A percentile compares a stretch with the other conserved stretches of the same genome.
phyloP scores from a whole-genome alignment of 768 basidiomycete species.

The Ephemerocybe angulata region DNA sequence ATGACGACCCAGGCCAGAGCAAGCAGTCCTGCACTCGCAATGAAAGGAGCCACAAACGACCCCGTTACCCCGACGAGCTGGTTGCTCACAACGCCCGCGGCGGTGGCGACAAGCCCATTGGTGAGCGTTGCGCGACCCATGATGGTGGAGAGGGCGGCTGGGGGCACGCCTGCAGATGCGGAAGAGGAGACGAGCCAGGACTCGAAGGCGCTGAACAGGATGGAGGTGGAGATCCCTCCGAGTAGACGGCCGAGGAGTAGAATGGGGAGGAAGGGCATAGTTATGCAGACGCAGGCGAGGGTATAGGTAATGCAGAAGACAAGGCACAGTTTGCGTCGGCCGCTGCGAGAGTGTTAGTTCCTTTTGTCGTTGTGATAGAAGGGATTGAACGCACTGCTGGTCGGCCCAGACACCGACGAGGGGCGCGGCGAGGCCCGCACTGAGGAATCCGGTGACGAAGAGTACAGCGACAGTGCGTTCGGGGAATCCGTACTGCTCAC shows the following conservation, averaged over 20 bases:
- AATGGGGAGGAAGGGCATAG: constrained; percentile 52
- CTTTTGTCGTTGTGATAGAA: background rate
- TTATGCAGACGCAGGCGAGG: constrained; percentile 55
- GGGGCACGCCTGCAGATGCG: constrained; percentile 45
- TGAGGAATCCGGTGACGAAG: constrained; percentile 75
- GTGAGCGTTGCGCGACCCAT: constrained; percentile 72
- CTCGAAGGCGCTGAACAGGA: constrained; percentile 73
- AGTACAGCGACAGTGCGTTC: constrained; percentile 64
- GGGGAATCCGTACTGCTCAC: constrained; percentile 60
- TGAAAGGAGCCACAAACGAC: constrained; percentile 61
- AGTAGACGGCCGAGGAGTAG: constrained; percentile 62
- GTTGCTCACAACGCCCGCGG: constrained; percentile 65
- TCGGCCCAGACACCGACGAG: constrained; percentile 77
- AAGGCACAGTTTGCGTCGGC: constrained; percentile 65
- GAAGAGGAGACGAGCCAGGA: constrained; percentile 72
- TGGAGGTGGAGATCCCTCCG: constrained; percentile 71
- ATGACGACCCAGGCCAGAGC: constrained; percentile 56
- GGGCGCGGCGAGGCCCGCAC: constrained; percentile 66
- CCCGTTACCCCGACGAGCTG: constrained; percentile 50
- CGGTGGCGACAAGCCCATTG: constrained; percentile 69
- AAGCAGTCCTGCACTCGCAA: constrained; percentile 58
- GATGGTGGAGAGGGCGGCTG: constrained; percentile 60
- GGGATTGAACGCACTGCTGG: constrained; percentile 49
- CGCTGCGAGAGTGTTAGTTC: constrained; percentile 35
- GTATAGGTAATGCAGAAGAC: constrained; percentile 68